A percentile compares a stretch with the other conserved stretches of the same genome.
These are phyloP conservation scores for Dictyostelium firmibasis DNA, from an alignment of 78 protist species.

Conservation along the genomic window DNA sequence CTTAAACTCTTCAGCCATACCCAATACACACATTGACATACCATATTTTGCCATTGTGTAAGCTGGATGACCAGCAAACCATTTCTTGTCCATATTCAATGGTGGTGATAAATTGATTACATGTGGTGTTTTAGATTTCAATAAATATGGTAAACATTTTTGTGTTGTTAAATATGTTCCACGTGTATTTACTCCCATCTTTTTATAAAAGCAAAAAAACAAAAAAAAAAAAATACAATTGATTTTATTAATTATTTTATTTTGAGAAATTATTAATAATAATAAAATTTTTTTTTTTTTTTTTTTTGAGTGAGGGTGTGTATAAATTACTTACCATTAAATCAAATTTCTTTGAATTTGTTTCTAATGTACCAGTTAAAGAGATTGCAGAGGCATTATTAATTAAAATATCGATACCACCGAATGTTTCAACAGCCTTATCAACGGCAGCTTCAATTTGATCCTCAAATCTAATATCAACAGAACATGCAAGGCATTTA, in stretches of 20 bases:
- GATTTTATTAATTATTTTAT: too few species aligned
- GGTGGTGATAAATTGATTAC: conserved; percentile 90
- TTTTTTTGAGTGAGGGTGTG: too few species aligned
- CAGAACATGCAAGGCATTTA: conserved; percentile 54
- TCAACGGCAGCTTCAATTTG: conserved; percentile 85
- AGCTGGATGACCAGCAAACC: conserved; percentile 89
- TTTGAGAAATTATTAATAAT: too few species aligned
- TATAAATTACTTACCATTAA: conserved; percentile 71
- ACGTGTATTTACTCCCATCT: conserved; percentile 85
- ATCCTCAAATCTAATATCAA: conserved; percentile 86
- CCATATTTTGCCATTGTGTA: conserved; percentile 93
- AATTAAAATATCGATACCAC: conserved; percentile 91
- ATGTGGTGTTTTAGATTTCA: conserved; percentile 63
- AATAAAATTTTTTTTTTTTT: too few species aligned
- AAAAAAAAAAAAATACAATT: too few species aligned
- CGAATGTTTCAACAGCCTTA: conserved; percentile 82
- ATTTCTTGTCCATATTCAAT: conserved; percentile 82
- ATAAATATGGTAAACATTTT: conserved; percentile 87
- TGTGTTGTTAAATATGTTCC: conserved; percentile 88
- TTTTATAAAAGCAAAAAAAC: too few species aligned
- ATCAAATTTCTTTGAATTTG: conserved; percentile 86
- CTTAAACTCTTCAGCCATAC: conserved; percentile 82
- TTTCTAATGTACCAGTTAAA: conserved; percentile 84
- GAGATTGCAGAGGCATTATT: conserved; percentile 93
- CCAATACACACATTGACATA: conserved; percentile 90